phyloP scores from a whole-genome alignment of 2,329 filamentous ascomycete species.

The Pseudogymnoascus sp. region DNA sequence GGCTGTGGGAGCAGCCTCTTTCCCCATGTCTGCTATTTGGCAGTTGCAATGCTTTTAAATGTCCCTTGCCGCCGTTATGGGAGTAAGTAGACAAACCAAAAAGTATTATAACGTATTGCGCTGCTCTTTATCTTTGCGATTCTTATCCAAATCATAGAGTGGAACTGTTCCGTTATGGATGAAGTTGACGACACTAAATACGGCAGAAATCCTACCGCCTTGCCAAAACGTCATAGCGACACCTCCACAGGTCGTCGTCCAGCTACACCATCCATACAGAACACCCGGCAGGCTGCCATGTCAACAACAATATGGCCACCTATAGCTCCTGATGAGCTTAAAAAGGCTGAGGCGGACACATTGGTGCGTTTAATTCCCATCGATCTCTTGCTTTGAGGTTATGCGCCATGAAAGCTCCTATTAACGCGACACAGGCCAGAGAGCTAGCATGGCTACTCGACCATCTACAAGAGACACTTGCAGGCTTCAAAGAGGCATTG shows the following conservation, averaged over 20 bases:
- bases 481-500: constrained; percentile 35
- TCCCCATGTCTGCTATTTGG: background rate
- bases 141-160: background rate
- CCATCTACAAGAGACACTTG: constrained; percentile 28
- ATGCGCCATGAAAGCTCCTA: constrained; percentile 9
- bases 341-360: constrained; percentile 26
- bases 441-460: constrained; percentile 31
- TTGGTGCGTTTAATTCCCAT: constrained; percentile 18
- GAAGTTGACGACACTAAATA: background rate
- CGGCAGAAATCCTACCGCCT: constrained; percentile 6
- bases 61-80: background rate
- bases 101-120: background rate
- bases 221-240: constrained; percentile 4
- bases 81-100: background rate
- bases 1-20: background rate
- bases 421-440: constrained; percentile 20
- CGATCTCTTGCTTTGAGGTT: background rate
- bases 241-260: constrained; percentile 1
- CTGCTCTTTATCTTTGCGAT: background rate
- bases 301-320: constrained; percentile 24
- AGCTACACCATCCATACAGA: constrained; percentile 6
- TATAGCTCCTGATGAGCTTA: constrained; percentile 21
- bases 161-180: background rate
- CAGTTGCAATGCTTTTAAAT: background rate
- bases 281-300: constrained; percentile 14